These are phyloP conservation scores for Graphilbum sp. DNA, from an alignment of 2,329 filamentous ascomycete genomes.

Conservation along the genomic window DNA sequence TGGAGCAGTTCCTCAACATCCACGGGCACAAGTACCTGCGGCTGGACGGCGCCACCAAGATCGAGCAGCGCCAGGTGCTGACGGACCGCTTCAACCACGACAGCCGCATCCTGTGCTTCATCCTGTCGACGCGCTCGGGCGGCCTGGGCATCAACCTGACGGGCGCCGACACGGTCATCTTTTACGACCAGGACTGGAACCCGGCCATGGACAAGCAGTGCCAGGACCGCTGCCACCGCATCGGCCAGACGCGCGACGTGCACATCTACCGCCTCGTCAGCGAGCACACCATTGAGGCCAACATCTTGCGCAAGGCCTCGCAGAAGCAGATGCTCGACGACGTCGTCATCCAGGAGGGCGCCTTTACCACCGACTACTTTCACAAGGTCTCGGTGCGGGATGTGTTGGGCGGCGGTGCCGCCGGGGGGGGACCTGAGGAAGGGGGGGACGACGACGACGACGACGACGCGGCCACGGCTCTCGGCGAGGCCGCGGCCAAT, in stretches of 20 bases:
- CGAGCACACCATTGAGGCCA: conserved; percentile 91
- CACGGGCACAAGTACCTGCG: conserved; percentile 94
- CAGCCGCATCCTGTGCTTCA: conserved; percentile 82
- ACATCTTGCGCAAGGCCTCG: conserved; percentile 89
- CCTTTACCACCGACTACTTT: conserved; percentile 95
- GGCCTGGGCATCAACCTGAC: conserved; percentile 93
- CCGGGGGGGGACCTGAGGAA: too few species aligned
- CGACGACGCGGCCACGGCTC: conserved; percentile 42
- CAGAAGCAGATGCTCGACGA: conserved; percentile 98
- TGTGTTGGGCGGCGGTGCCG: conserved; percentile 30
- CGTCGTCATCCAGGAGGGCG: conserved; percentile 94
- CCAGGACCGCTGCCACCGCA: conserved; percentile 91
- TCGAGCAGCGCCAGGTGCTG: conserved; percentile 74
- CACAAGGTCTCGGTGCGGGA: conserved; percentile 59
- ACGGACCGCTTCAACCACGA: conserved; percentile 96
- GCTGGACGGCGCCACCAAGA: conserved; percentile 71
- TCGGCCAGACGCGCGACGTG: conserved; percentile 92
- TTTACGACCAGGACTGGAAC: conserved; percentile 99
- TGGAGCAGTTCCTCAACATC: conserved; percentile 96
- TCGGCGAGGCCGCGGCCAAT: conserved; percentile 31
- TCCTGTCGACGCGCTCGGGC: conserved; percentile 84
- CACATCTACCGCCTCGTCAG: conserved; percentile 93
- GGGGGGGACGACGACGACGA: too few species aligned
- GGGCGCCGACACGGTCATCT: conserved; percentile 93
- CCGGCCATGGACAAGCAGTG: conserved; percentile 99